phyloP scores from a whole-genome alignment of 495 filamentous ascomycete species.

The Peziza echinospora region DNA sequence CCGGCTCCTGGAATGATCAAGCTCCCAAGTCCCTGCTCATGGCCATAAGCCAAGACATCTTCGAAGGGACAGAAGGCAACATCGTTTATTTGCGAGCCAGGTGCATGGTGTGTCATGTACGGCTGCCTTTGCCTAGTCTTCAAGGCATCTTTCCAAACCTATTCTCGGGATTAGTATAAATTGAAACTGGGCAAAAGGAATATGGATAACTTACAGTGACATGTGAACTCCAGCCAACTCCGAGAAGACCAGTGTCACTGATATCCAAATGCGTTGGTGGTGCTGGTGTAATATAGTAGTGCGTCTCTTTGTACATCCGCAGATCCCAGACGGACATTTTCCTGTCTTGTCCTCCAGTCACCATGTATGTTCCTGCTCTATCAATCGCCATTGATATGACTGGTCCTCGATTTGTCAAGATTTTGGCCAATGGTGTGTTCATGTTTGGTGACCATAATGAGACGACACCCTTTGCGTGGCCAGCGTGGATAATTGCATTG shows the following conservation, averaged over 20 bases:
- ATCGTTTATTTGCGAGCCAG: constrained; percentile 58
- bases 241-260: constrained; percentile 66
- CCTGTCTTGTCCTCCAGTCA: constrained; percentile 70
- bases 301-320: constrained; percentile 77
- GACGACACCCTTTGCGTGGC: constrained; percentile 85
- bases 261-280: constrained; percentile 73
- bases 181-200: too few relatives aligned
- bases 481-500: constrained; percentile 77
- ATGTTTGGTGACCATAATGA: constrained; percentile 93
- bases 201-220: too few relatives aligned
- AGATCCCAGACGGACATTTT: constrained; percentile 95
- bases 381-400: constrained; percentile 72
- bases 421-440: constrained; percentile 65
- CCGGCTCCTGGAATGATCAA: constrained; percentile 82
- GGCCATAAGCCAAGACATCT: constrained; percentile 68
- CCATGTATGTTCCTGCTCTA: constrained; percentile 84
- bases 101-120: constrained; percentile 84
- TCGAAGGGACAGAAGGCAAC: constrained; percentile 87
- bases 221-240: constrained; percentile 81
- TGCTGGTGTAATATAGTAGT: constrained; percentile 67
- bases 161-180: too few relatives aligned
- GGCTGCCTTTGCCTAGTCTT: constrained; percentile 60
- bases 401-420: constrained; percentile 86
- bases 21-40: constrained; percentile 68
- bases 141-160: constrained; percentile 75